Conservation (phyloP, 257 asterid genomes). For the Nyctanthes arbortristis region DNA sequence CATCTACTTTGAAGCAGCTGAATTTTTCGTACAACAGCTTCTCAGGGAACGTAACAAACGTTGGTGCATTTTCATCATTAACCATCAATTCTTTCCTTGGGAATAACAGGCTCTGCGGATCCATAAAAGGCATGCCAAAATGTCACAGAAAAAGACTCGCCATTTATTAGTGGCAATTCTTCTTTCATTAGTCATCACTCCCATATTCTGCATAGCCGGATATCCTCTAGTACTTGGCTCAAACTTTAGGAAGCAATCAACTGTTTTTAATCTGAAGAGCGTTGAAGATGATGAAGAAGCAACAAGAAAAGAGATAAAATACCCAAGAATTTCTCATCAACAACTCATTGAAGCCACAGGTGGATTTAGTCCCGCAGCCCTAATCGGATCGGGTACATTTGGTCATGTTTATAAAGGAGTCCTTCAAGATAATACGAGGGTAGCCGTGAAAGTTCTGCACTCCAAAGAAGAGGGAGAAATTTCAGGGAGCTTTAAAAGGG, state of each 20-base stretch:
- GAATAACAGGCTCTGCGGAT: slow-evolving; percentile 57
- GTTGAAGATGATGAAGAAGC: slow-evolving; percentile 36
- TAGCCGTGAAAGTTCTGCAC: slow-evolving; percentile 69
- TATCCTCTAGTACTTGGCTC: slow-evolving; percentile 45
- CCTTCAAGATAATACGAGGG: slow-evolving; percentile 51
- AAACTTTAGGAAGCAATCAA: slow-evolving; percentile 33
- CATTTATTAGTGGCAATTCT: slow-evolving; percentile 65
- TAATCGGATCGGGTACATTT: slow-evolving; percentile 69
- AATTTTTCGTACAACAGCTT: slow-evolving; percentile 70
- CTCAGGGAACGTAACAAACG: slow-evolving; percentile 44
- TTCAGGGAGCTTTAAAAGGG: slow-evolving; percentile 66
- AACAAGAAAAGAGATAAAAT: slow-evolving; percentile 38
- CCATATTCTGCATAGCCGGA: slow-evolving; percentile 64
- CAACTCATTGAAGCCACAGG: slow-evolving; percentile 75
- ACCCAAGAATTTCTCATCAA: slow-evolving; percentile 60
- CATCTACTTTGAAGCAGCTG: slow-evolving; percentile 44
- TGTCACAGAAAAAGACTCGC: slow-evolving; percentile 43
- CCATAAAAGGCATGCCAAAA: slow-evolving; percentile 40
- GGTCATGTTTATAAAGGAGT: slow-evolving; percentile 79
- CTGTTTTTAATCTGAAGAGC: slow-evolving; percentile 28
- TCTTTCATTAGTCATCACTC: slow-evolving; percentile 54
- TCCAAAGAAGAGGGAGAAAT: slow-evolving; percentile 35
- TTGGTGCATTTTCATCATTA: slow-evolving; percentile 55
- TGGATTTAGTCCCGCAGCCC: slow-evolving; percentile 56
- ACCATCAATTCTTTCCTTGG: slow-evolving; percentile 55